Evolutionary conservation across 352 stramenopile species (phyloP), one percentile per base, ranked within the genome.

Genomic region (Thraustochytrium striatum): DNA sequence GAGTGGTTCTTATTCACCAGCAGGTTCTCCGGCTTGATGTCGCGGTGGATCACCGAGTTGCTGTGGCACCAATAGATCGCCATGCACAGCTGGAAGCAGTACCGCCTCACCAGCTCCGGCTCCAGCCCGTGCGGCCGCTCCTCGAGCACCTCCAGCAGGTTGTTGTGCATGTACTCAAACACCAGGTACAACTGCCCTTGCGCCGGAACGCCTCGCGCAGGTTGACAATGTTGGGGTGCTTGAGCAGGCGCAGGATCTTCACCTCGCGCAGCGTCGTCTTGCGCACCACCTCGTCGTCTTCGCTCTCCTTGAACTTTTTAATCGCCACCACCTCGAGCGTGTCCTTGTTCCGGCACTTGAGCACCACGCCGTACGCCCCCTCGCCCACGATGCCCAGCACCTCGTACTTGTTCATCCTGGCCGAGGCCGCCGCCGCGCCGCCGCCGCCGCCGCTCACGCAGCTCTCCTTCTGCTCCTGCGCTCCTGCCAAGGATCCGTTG

Each of bases 11-110:
- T 65, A 69, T 89, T 86, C 1, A 92, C 86, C 2, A 98, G 85
- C 61, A 98, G 84, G 78, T 98, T 98, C 72, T 98, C 94, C 0
- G 93, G 94, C 83, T 98, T 98, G 65, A 98, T 97, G 72, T 98
- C 94, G 16, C 93, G 87, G 72, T 98, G 93, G 57, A 98, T 91
- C 16, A 92, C 88, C 32, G 82, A 81, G 57, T 91, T 88, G 28
- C 81, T 47, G 75, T 91, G 87, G 83, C 87, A 91, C 75, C 84
- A 91, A 55, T 87, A 81, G 61, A 91, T 90, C 25, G 87, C 87
- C 25, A 85, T 72, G 44, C 79, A 90, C 57, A 90, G 85, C 73
- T 92, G 88, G 69, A 88, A 91, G 39, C 90, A 88, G 69, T 90
- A 92, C 2, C 80, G 72, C 11, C 84, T 69, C 2, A 88, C 84